These are phyloP conservation scores for Cetradonia linearis DNA, from an alignment of 495 filamentous ascomycete species.

Conservation along the genomic window DNA sequence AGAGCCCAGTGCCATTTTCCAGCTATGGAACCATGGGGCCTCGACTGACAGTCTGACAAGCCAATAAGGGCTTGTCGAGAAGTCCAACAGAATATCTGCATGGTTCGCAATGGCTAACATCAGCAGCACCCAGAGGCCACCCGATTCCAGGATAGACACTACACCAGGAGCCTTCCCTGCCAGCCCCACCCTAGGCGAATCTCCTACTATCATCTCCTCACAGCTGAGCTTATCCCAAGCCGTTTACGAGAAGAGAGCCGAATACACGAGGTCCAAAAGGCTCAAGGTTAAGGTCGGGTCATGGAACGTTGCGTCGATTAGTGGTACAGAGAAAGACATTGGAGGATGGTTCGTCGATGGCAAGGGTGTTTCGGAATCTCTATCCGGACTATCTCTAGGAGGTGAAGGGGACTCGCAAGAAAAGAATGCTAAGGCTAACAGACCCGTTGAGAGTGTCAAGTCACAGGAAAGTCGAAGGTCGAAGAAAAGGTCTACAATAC, in stretches of 20 bases:
- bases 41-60: neutral
- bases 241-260: conserved; percentile 59
- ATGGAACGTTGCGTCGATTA: conserved; percentile 86
- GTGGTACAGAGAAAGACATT: conserved; percentile 76
- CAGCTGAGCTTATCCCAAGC: conserved; percentile 46
- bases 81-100: neutral
- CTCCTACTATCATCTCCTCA: conserved; percentile 22
- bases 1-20: conserved; percentile 4
- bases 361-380: conserved; percentile 51
- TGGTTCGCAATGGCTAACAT: conserved; percentile 3
- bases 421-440: conserved; percentile 9
- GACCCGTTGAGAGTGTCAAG: conserved; percentile 23
- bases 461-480: conserved; percentile 35
- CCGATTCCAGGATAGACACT: neutral
- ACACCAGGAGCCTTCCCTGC: conserved; percentile 23
- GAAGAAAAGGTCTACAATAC: conserved; percentile 32
- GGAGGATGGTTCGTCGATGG: conserved; percentile 75
- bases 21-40: neutral
- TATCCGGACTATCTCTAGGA: conserved; percentile 42
- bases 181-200: conserved; percentile 21
- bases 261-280: conserved; percentile 60
- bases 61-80: neutral
- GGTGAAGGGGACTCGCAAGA: conserved; percentile 25
- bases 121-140: neutral
- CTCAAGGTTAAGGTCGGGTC: conserved; percentile 78